Conservation (phyloP, 257 asterid species). For the Fraxinus pennsylvanica region DNA sequence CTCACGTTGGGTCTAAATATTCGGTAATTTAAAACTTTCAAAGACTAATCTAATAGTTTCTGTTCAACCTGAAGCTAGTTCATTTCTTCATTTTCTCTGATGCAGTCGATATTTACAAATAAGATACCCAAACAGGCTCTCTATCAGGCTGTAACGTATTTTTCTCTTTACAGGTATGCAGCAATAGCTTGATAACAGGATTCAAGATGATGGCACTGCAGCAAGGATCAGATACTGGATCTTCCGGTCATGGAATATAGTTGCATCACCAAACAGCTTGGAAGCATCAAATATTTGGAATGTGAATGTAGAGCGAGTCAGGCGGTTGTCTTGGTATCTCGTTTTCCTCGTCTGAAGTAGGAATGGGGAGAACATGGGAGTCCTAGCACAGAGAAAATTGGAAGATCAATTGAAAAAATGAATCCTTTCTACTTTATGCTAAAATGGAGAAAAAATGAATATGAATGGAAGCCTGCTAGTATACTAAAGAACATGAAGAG, state of each 20-base stretch:
- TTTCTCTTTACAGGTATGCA: neutral
- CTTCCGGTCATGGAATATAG: neutral
- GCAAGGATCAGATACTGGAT: neutral
- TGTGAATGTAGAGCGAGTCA: conserved; percentile 42
- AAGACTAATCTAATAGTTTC: neutral
- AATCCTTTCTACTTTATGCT: neutral
- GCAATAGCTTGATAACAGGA: conserved; percentile 1
- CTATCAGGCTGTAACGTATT: neutral
- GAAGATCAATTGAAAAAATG: neutral
- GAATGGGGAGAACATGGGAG: conserved; percentile 13
- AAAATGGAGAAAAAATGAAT: neutral
- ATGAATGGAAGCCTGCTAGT: neutral
- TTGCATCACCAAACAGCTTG: neutral
- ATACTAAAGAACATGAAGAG: neutral
- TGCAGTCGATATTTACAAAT: conserved; percentile 18
- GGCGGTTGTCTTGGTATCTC: conserved; percentile 37
- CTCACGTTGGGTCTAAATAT: too few species aligned
- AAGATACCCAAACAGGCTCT: neutral
- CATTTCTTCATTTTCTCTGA: conserved; percentile 1
- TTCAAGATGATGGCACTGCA: neutral
- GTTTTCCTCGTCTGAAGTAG: conserved; percentile 36
- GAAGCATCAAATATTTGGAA: conserved; percentile 8
- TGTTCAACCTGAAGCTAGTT: neutral
- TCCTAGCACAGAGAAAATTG: conserved; percentile 28
- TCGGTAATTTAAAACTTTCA: too few species aligned